phyloP scores from a whole-genome alignment of 306 rosid genomes.

The Trifolium dubium region DNA sequence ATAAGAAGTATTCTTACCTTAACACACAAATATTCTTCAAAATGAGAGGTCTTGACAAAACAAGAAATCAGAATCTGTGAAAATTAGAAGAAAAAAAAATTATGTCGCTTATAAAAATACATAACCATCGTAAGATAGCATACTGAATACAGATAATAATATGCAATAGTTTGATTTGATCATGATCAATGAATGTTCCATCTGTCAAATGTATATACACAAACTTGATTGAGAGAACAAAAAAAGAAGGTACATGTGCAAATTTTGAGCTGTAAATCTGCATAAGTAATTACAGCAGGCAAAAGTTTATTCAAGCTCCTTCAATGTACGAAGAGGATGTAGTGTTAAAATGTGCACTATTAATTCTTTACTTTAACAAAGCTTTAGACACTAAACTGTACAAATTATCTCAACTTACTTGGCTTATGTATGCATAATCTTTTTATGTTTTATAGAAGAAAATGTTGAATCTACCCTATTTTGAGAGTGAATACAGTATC shows the following conservation, averaged over 20 bases:
- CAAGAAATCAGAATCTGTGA: conserved; percentile 87
- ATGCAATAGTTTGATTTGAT: conserved; percentile 14
- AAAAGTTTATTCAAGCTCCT: neutral
- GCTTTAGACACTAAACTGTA: conserved; percentile 3
- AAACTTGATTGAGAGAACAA: neutral
- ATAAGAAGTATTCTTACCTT: conserved; percentile 64
- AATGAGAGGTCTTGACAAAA: conserved; percentile 93
- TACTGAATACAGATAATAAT: conserved; percentile 20
- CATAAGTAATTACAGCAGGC: neutral
- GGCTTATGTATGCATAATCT: conserved; percentile 8
- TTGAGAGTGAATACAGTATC: neutral
- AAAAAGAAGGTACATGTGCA: neutral
- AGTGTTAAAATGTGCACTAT: neutral
- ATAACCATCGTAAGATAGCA: neutral
- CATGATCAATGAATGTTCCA: conserved; percentile 17
- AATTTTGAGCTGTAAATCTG: neutral
- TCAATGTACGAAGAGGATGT: conserved; percentile 5
- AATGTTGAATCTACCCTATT: neutral
- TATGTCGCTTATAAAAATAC: neutral
- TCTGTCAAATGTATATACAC: conserved; percentile 7
- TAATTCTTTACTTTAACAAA: neutral
- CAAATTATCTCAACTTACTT: conserved; percentile 12
- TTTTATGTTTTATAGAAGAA: neutral
- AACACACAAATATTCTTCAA: conserved; percentile 87
- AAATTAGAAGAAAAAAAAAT: conserved; percentile 35